These are phyloP conservation scores for Oenanthe sinensis DNA, from an alignment of 129 eudicot genomes.

Conservation along the genomic window DNA sequence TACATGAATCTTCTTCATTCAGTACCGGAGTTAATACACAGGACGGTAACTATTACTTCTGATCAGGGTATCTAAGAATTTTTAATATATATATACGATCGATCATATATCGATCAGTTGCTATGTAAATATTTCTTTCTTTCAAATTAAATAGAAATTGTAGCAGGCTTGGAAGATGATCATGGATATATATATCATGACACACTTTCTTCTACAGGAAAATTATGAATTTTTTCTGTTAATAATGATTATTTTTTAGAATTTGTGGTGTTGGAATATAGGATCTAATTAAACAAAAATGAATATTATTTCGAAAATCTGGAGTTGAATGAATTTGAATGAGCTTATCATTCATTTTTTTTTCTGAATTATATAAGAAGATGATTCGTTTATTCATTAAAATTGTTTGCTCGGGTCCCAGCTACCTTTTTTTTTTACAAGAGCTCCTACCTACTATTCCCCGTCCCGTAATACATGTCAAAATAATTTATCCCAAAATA, in stretches of 20 bases:
- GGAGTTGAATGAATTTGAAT: too few species aligned
- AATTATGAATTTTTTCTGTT: not conserved
- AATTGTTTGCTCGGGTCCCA: too few species aligned
- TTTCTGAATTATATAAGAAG: too few species aligned
- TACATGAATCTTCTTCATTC: slow-evolving; percentile 5
- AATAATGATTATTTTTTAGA: too few species aligned
- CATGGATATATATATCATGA: not conserved
- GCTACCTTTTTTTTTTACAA: too few species aligned
- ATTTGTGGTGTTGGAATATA: not conserved
- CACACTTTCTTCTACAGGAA: not conserved
- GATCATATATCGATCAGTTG: not conserved
- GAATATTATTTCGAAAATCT: too few species aligned
- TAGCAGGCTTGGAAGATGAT: not conserved
- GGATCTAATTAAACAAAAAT: too few species aligned
- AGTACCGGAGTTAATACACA: not conserved
- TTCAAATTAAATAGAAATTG: not conserved
- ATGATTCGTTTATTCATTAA: too few species aligned
- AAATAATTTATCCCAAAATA: too few species aligned
- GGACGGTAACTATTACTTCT: not conserved
- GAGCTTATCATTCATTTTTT: too few species aligned
- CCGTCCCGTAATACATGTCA: too few species aligned
- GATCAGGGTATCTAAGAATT: not conserved
- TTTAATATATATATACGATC: not conserved
- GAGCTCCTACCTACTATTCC: too few species aligned
- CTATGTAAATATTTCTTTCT: not conserved